Evolutionary conservation across 1,284 basidiomycete species (phyloP).

Genomic region (Spongispora temasekensis): DNA sequence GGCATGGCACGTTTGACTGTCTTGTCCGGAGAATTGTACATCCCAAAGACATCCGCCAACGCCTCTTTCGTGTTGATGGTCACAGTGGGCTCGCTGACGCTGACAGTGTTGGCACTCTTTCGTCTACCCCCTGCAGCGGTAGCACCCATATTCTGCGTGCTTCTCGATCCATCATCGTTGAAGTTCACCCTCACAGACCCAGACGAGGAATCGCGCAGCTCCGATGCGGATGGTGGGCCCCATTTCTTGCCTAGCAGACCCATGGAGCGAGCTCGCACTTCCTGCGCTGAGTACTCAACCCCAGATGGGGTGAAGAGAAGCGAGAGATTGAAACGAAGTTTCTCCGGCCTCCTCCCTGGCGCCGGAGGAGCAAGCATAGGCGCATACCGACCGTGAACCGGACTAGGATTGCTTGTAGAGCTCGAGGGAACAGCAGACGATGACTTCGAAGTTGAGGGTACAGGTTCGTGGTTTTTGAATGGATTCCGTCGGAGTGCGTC

Average conservation of each 20-base stretch:
- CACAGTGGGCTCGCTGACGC: constrained; percentile 56
- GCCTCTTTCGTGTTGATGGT: constrained; percentile 91
- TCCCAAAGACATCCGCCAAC: constrained; percentile 88
- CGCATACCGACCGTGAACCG: constrained; percentile 53
- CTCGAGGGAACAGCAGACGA: constrained; percentile 17
- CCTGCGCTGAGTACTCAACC: constrained; percentile 71
- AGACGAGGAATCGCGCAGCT: constrained; percentile 36
- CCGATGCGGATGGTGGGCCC: constrained; percentile 61
- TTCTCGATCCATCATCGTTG: constrained; percentile 52
- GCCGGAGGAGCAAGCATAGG: constrained; percentile 65
- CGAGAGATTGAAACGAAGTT: constrained; percentile 62
- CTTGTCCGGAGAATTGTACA: constrained; percentile 89
- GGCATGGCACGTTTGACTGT: constrained; percentile 54
- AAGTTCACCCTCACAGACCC: constrained; percentile 46
- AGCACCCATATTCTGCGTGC: constrained; percentile 41
- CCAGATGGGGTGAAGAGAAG: constrained; percentile 68
- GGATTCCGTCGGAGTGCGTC: constrained; percentile 54
- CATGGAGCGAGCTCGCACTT: constrained; percentile 74
- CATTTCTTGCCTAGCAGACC: constrained; percentile 81
- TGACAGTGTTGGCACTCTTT: constrained; percentile 37
- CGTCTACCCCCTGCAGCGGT: constrained; percentile 36
- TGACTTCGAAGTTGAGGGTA: constrained; percentile 32
- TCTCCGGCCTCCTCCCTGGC: constrained; percentile 70
- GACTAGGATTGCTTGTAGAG: constrained; percentile 12
- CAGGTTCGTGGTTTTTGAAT: constrained; percentile 49